Base-by-base conservation (phyloP, 495 filamentous ascomycete species). In the Hypomontagnella submonticulosa region DNA sequence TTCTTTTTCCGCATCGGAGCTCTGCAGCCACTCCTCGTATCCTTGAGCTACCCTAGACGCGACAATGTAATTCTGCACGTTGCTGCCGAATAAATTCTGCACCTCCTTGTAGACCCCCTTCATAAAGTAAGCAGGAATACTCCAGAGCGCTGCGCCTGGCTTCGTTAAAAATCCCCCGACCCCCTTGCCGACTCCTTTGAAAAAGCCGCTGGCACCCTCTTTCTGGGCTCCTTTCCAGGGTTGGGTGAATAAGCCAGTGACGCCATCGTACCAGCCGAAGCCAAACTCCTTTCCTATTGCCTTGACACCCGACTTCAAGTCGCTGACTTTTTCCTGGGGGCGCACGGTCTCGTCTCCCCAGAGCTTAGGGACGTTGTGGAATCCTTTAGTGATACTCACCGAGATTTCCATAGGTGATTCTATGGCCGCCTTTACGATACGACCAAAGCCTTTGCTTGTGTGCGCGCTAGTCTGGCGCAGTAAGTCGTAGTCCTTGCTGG, bases 341-440 rank as follows among this genome's bases (percentile, higher is more conserved):
- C 86, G 83, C 2, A 96, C 88, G 40, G 84, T 92, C 4, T 87
- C 83, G 63, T 92, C 91, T 40, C 91, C 87, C 58, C 94, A 95
- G 1, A 96, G 74, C 53, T 85, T 89, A 0, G 92, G 91, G 0
- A 86, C 87, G 69, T 96, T 96, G 72, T 95, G 90, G 64, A 96
- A 96, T 7, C 92, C 92, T 73, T 88, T 90, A 0, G 92, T 87
- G 2, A 96, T 70, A 11, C 87, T 88, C 41, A 96, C 77, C 8
- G 90, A 88, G 56, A 95, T 85, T 61, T 96, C 92, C 77, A 92
- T 88, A 0, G 92, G 92, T 0, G 89, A 87, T 75, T 88, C 86
- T 50, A 93, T 75, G 11, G 86, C 84, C 12, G 88, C 86, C 33
- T 82, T 83, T 4, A 93, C 83, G 43, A 95, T 89, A 37, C 89